Evolutionary conservation across 2,329 filamentous ascomycete species (phyloP), one percentile per base, ranked within the genome.

Genomic region (Verticillium dahliae): DNA sequence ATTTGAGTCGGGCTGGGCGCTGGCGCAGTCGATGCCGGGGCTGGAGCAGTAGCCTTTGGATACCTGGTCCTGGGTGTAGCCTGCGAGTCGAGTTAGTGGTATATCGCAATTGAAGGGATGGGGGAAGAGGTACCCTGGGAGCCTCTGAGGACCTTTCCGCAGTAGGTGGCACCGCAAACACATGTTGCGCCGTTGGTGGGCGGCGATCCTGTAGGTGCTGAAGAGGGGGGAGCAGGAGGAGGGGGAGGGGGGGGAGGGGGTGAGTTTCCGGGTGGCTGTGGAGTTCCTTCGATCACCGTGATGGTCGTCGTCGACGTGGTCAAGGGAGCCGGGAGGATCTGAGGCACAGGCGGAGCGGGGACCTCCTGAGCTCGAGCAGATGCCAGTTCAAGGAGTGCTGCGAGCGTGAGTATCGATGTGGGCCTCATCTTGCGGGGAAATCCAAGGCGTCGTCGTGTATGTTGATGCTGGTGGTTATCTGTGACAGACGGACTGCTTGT

Each of bases 101-200:
- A 31, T 6, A 14, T 33, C 7, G n/a, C 18, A 1, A 10, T 2
- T 50, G 2, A 11, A 22, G 7, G 9, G 9, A 10, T 6, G 22
- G 50, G 14, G 13, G 35, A 37, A 5, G 6, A 31, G 57, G 14
- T 58, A 65, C 64, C 61, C 58, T 65, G 64, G 58, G 60, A 65
- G 39, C 54, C 61, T 68, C 73, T 70, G 22, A 78, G 68, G 13
- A 78, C 75, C 1, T 72, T 69, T 10, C 74, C 74, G 62, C 75
- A 78, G 62, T 78, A 78, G 3, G 75, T 78, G 60, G 76, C 77
- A 60, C 75, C 75, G 63, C 75, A 78, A 62, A 77, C 72, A 65
- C 75, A 78, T 59, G 72, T 72, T 15, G 75, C 66, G 2, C 70
- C 74, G 9, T 67, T 62, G 33, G 61, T 58, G n/a, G 69, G 69